phyloP scores from a whole-genome alignment of 2,329 filamentous ascomycete species.

The Aspergillus sp. region DNA sequence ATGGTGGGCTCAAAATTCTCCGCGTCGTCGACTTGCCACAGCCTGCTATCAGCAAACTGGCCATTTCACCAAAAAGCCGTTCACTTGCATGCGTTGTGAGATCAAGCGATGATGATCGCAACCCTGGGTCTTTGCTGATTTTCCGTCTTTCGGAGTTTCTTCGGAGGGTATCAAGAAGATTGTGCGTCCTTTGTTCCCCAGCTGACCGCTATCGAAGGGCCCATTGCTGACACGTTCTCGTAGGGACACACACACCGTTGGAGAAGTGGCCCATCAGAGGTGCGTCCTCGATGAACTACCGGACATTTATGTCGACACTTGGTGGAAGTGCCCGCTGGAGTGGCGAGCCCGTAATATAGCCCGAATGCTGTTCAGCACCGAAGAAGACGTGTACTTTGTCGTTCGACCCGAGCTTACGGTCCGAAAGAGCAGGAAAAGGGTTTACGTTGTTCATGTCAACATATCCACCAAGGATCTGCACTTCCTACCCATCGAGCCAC shows the following conservation, averaged over 20 bases:
- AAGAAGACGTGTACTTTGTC: neutral
- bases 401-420: neutral
- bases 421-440: neutral
- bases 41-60: neutral
- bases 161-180: neutral
- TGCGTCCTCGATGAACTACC: no score
- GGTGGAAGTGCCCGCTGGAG: neutral
- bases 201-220: neutral
- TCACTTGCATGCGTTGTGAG: neutral
- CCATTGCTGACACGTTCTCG: neutral
- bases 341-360: neutral
- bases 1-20: neutral
- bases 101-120: neutral
- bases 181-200: neutral
- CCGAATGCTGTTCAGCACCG: neutral
- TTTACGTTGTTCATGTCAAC: neutral
- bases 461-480: neutral
- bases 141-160: neutral
- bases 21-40: neutral
- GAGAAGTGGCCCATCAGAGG: no score
- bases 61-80: neutral
- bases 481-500: neutral
- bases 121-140: neutral
- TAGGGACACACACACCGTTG: no score
- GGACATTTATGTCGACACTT: neutral